Base-by-base conservation (phyloP, 805 yeast genomes). In the Yarrowia deformans region DNA sequence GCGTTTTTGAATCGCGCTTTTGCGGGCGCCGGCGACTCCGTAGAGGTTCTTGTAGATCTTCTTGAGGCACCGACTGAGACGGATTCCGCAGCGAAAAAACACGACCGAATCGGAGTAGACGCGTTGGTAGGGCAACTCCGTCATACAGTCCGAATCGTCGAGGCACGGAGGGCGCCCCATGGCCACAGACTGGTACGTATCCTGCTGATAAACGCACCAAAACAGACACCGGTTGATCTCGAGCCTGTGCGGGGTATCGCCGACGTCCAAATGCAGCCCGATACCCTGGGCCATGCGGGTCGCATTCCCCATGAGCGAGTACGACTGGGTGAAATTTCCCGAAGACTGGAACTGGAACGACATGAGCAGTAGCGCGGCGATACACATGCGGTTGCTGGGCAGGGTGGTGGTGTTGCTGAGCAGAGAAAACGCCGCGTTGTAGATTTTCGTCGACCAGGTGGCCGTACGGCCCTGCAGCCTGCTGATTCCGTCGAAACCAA, bases 271-370 rank as follows among this genome's bases (percentile, higher is more conserved):
- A 42, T 56, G 63, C 35, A 56, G 23, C 3, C 63, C 63, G 10
- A 56, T 56, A 1, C 48, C 63, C 16, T 56, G 63, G 10, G 63
- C 63, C 63, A 56, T 56, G 9, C 63, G 63, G n/a, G 63, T 56
- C 3, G 63, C 63, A n/a, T 40, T 56, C 16, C 63, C 63, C 63
- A 56, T 56, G 9, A 56, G 48, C 5, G 63, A 56, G 10, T 56
- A 56, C 1, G 39, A 29, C 63, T 56, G 63, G 5, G 63, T 56
- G 39, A 56, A 56, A 23, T 56, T 56, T 14, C 63, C 63, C 0
- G 63, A 56, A 1, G 63, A 56, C 63, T 56, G 63, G 48, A 56
- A 56, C 39, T 56, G 63, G 48, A 56, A 56, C 7, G 48, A 40
- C 63, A 56, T 56, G 48, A 56, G 63, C 23, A 56, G 16, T n/a